Evolutionary conservation across 805 yeast genomes (phyloP).

Genomic region (Saccharomyces jurei): DNA sequence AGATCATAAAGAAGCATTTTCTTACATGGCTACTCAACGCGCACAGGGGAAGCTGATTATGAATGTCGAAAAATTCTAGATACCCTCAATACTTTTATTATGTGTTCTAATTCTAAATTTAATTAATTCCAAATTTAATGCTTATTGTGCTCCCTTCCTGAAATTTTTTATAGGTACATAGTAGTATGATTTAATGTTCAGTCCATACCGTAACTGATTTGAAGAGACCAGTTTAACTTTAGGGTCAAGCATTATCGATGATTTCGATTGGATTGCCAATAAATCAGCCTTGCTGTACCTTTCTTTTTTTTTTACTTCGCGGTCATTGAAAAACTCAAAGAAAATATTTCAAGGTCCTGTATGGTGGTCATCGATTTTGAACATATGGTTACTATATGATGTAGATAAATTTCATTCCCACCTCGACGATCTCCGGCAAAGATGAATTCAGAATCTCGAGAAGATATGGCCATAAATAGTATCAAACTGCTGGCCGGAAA

Average conservation of each 20-base stretch:
- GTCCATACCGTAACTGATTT: neutral
- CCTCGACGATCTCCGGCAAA: neutral
- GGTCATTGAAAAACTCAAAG: neutral
- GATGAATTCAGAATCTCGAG: neutral
- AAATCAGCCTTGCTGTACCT: neutral
- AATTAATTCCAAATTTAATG: neutral
- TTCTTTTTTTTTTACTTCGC: neutral
- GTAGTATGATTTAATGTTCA: neutral
- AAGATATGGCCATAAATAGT: conserved; percentile 37
- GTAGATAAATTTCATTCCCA: neutral
- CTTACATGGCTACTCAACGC: conserved; percentile 40
- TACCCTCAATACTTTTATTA: neutral
- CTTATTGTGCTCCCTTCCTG: neutral
- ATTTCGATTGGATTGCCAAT: neutral
- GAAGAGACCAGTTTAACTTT: neutral
- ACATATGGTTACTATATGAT: neutral
- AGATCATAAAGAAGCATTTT: conserved; percentile 47
- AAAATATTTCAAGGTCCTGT: neutral
- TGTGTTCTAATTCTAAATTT: neutral
- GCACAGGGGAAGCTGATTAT: conserved; percentile 64
- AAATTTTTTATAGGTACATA: neutral
- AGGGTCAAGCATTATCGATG: neutral
- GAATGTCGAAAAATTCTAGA: conserved; percentile 35
- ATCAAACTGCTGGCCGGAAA: conserved; percentile 57
- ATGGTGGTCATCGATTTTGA: neutral